Evolutionary conservation across 2,329 filamentous ascomycete genomes (phyloP).

Genomic region (Colletotrichum sublineola): DNA sequence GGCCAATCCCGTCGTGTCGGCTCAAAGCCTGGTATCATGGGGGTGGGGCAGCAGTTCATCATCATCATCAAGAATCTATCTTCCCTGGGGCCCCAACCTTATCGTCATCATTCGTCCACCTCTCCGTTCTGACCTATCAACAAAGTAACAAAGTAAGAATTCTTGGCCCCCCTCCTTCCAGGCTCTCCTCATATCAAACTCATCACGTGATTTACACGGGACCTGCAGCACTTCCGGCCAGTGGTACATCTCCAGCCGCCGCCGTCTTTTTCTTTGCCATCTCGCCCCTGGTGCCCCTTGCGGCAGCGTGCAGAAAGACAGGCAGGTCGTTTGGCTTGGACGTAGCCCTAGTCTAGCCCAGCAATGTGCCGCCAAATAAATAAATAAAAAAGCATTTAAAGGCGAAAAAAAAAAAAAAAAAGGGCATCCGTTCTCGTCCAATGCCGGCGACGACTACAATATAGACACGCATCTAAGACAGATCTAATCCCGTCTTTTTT

Average conservation of each 20-base stretch:
- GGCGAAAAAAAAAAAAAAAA: background rate
- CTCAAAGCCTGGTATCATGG: too few species aligned
- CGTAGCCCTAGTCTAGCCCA: background rate
- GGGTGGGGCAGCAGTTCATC: background rate
- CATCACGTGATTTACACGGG: background rate
- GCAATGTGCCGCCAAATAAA: background rate
- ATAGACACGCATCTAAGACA: background rate
- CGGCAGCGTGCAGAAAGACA: constrained; percentile 6
- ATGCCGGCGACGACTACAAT: background rate
- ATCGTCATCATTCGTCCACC: constrained; percentile 10
- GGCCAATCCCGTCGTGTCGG: background rate
- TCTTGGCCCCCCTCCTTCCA: background rate
- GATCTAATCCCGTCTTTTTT: background rate
- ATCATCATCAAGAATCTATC: background rate
- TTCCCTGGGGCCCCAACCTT: background rate
- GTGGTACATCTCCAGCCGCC: background rate
- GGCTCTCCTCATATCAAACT: background rate
- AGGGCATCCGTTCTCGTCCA: background rate
- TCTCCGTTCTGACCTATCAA: background rate
- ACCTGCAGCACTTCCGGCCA: background rate
- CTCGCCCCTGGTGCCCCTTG: background rate
- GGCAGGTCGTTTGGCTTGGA: background rate
- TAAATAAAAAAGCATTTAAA: too few species aligned
- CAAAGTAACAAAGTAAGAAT: too few species aligned
- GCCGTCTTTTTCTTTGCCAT: background rate